phyloP scores from a whole-genome alignment of 1,284 basidiomycete species.

The Trichosporon inkin region DNA sequence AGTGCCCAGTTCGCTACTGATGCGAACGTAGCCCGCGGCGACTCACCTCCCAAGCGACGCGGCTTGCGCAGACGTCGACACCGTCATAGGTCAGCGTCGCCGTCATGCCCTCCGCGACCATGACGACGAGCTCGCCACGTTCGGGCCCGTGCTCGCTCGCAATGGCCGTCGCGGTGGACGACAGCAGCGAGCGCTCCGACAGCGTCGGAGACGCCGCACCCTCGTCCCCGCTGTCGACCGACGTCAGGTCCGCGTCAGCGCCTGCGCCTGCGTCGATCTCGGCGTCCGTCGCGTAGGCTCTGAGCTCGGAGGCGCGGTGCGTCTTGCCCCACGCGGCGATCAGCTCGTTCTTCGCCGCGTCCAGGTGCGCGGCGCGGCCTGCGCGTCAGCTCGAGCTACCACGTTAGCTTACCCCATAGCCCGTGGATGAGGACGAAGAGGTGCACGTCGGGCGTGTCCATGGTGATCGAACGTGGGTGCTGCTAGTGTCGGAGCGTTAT shows the following conservation, averaged over 20 bases:
- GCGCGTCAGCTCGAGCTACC: slow-evolving; percentile 6
- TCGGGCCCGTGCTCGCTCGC: neutral
- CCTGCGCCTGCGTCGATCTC: too few species aligned
- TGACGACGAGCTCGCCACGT: slow-evolving; percentile 34
- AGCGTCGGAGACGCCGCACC: neutral
- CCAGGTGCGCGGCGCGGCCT: slow-evolving; percentile 43
- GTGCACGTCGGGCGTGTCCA: slow-evolving; percentile 31
- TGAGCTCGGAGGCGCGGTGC: neutral
- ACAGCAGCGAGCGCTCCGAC: neutral
- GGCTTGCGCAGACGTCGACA: slow-evolving; percentile 46
- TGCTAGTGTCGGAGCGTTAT: too few species aligned
- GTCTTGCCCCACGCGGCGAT: slow-evolving; percentile 24
- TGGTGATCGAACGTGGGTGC: neutral
- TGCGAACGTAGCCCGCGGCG: neutral
- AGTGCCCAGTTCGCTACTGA: too few species aligned
- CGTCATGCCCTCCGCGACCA: slow-evolving; percentile 45
- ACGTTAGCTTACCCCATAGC: slow-evolving; percentile 40
- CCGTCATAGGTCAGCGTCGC: slow-evolving; percentile 47
- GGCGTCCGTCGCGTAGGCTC: neutral
- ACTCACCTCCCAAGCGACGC: slow-evolving; percentile 45
- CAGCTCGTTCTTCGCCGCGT: slow-evolving; percentile 38
- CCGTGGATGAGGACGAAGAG: slow-evolving; percentile 49
- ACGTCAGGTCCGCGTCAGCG: neutral
- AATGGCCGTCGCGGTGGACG: neutral
- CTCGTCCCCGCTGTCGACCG: slow-evolving; percentile 5